Percentiles rank a stretch among this genome's conserved stretches.
These are phyloP conservation scores for Umbilicaria muhlenbergii DNA, from an alignment of 495 filamentous ascomycete genomes.

Conservation along the genomic window DNA sequence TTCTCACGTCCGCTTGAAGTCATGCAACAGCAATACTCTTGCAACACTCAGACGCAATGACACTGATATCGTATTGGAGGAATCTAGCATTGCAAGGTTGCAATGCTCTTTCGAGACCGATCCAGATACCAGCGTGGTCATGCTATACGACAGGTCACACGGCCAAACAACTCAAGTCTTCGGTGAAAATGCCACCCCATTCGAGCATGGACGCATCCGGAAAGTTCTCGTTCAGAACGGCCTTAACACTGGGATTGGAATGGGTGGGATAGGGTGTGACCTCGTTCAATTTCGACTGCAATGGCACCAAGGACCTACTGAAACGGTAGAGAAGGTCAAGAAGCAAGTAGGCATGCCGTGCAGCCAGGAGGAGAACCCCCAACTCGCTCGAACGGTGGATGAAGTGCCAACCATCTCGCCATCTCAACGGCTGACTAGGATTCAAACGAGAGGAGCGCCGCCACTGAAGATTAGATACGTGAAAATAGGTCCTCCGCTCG, in stretches of 20 bases:
- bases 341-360: too few relatives aligned
- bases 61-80: neutral
- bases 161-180: constrained; percentile 3
- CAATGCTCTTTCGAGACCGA: too few relatives aligned
- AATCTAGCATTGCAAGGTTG: constrained; percentile 3
- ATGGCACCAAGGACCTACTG: too few relatives aligned
- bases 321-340: too few relatives aligned
- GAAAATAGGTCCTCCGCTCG: constrained; percentile 1
- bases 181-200: constrained; percentile 6
- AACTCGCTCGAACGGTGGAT: too few relatives aligned
- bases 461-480: constrained; percentile 7
- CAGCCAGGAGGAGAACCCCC: too few relatives aligned
- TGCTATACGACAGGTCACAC: constrained; percentile 5
- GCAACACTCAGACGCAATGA: neutral
- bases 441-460: constrained; percentile 2
- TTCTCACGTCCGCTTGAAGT: too few relatives aligned
- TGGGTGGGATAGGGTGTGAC: constrained; percentile 5
- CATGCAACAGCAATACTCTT: too few relatives aligned
- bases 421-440: constrained; percentile 1
- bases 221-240: constrained; percentile 5
- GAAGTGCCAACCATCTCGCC: neutral
- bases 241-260: constrained; percentile 8
- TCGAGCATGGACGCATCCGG: constrained; percentile 5
- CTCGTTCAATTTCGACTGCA: constrained; percentile 4
- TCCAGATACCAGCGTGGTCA: neutral